phyloP scores from a whole-genome alignment of 768 basidiomycete genomes.

The Artomyces pyxidatus region DNA sequence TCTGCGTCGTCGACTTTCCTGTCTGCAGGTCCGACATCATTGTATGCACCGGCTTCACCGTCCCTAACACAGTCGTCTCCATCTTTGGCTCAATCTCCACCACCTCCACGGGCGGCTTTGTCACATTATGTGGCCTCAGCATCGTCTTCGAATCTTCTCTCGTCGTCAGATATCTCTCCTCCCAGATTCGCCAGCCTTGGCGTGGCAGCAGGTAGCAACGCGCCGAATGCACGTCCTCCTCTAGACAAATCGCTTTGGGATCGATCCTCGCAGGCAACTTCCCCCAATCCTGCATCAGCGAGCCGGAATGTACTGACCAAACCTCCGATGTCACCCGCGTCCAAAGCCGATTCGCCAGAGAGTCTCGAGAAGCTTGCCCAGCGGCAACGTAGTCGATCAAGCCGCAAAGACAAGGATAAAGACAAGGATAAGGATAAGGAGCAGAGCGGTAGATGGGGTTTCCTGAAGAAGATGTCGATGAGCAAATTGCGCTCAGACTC shows the following conservation, averaged over 20 bases:
- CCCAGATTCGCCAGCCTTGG: slow-evolving; percentile 69
- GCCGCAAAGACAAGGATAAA: slow-evolving; percentile 11
- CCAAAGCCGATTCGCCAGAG: background rate
- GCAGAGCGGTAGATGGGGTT: slow-evolving; percentile 82
- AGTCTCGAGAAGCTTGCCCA: background rate
- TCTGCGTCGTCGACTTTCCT: no score
- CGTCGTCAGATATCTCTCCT: slow-evolving; percentile 26
- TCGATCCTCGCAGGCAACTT: background rate
- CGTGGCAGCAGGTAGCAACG: slow-evolving; percentile 32
- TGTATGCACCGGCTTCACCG: no score
- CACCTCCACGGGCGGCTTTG: slow-evolving; percentile 33
- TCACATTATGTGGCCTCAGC: slow-evolving; percentile 51
- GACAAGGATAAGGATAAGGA: slow-evolving; percentile 35
- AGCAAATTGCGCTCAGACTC: slow-evolving; percentile 75
- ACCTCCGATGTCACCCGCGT: background rate
- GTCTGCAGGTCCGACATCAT: no score
- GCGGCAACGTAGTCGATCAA: slow-evolving; percentile 12
- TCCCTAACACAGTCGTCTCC: slow-evolving; percentile 16
- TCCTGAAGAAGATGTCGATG: slow-evolving; percentile 98
- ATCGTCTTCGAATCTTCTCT: slow-evolving; percentile 60
- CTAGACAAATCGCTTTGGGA: slow-evolving; percentile 44
- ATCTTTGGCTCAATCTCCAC: slow-evolving; percentile 23
- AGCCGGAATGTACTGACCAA: background rate
- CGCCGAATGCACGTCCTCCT: slow-evolving; percentile 29
- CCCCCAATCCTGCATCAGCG: background rate